Evolutionary conservation across 73 alveolate genomes (phyloP), one percentile per base, ranked within the genome.

Genomic region (Uronychia binucleata): DNA sequence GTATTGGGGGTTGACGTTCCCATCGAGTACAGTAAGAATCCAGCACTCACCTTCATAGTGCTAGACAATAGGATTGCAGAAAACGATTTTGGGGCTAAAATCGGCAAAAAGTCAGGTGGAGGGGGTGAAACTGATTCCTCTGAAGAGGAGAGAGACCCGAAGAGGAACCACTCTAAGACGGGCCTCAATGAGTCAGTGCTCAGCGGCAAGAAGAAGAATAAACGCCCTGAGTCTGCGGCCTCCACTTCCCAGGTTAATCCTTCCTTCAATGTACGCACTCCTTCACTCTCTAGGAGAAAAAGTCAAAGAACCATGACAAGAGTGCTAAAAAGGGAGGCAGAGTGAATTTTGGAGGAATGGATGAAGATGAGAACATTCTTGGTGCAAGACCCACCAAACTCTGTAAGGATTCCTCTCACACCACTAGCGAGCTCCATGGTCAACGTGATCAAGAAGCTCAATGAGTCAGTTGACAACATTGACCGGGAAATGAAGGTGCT

Each of bases 1-100:
- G 98, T 96, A 35, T 88, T 96, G 57, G 95, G 95, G 30, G 74
- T 85, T 34, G 92, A 90, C 57, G 67, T 90, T 80, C 87, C 90
- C 32, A 79, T 81, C 32, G 90, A 85, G 67, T 74, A 60, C 30
- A 29, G 75, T 30, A 83, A 78, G 0, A 79, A 31, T 1, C 78
- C 46, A 31, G 28, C 25, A 28, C 11, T 75, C 13, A 83, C 26
- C 30, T 58, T 79, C n/a, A n/a, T n/a, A 34, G 59, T 30, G 28
- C 75, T 26, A 46, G 77, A 31, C 33, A 58, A 57, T 75, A 82
- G 88, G 77, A 75, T 28, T 58, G 59, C 81, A 74, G 34, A 75
- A 28, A 28, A 79, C 26, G 76, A 59, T 58, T 32, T 75, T 58
- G 34, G 27, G 27, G 26, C 83, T 58, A 79, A 57, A 13, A 27